Evolutionary conservation across 2,329 filamentous ascomycete species (phyloP).

Genomic region (Blastomyces gilchristii): DNA sequence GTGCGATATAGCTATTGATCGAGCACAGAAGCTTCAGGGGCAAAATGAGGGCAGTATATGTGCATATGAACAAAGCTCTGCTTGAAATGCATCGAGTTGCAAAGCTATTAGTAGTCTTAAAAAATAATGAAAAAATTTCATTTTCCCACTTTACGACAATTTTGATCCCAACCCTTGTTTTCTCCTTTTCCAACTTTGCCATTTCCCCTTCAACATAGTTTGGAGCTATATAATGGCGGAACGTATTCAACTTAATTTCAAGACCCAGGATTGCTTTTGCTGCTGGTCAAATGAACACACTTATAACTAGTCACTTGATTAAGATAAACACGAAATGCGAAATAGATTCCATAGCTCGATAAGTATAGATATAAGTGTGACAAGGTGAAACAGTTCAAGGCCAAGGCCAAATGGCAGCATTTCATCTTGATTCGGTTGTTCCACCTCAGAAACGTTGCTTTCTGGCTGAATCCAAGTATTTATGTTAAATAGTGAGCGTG

Average conservation of each 20-base stretch:
- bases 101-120: no score
- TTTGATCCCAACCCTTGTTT: not conserved
- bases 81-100: no score
- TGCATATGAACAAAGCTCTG: not conserved
- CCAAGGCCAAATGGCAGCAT: not conserved
- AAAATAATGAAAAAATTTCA: no score
- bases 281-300: not conserved
- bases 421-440: not conserved
- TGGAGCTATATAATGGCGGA: not conserved
- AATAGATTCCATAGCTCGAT: not conserved
- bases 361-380: not conserved
- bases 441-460: not conserved
- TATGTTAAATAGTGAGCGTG: not conserved
- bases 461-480: not conserved
- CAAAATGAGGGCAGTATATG: not conserved
- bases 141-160: not conserved
- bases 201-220: not conserved
- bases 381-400: not conserved
- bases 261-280: not conserved
- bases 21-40: slow-evolving; percentile 52
- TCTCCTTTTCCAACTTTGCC: not conserved
- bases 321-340: not conserved
- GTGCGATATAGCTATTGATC: slow-evolving; percentile 79
- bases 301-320: not conserved
- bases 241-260: not conserved